These are phyloP conservation scores for Picea abies DNA, from an alignment of 83 land plant species.

Conservation along the genomic window DNA sequence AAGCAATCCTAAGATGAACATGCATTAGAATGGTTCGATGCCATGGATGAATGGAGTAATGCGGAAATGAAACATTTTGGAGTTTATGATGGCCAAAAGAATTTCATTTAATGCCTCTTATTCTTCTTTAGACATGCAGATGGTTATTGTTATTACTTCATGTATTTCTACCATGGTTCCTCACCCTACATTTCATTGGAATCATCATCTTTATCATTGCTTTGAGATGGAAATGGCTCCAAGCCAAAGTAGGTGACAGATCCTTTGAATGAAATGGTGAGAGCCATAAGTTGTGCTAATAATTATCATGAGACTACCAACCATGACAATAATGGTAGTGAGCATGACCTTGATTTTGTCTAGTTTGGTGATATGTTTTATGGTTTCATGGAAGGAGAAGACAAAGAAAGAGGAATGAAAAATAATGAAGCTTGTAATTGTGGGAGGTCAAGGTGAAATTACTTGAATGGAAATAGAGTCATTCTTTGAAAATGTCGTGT, in stretches of 20 bases:
- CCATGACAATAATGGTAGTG: background rate
- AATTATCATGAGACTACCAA: too few relatives aligned
- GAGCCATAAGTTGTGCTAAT: slow-evolving; percentile 20
- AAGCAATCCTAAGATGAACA: too few relatives aligned
- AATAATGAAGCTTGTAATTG: background rate
- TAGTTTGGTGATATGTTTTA: background rate
- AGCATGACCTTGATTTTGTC: background rate
- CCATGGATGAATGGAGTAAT: too few relatives aligned
- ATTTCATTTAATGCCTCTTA: too few relatives aligned
- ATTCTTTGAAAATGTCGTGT: background rate
- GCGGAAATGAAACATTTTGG: too few relatives aligned
- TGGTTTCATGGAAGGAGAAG: too few relatives aligned
- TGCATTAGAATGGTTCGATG: too few relatives aligned
- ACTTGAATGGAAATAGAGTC: background rate
- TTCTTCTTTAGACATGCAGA: too few relatives aligned
- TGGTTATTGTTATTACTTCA: too few relatives aligned
- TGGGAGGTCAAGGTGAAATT: background rate
- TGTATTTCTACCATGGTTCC: too few relatives aligned
- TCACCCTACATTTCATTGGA: too few relatives aligned
- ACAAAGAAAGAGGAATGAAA: background rate
- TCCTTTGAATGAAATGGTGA: slow-evolving; percentile 28
- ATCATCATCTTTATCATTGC: background rate
- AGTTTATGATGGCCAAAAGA: too few relatives aligned
- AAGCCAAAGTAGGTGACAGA: slow-evolving; percentile 29
- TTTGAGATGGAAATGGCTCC: background rate